A percentile compares a stretch with the other conserved stretches of the same genome.
Conservation (phyloP, 805 yeast species). For the Zygotorulaspora chibaensis region DNA sequence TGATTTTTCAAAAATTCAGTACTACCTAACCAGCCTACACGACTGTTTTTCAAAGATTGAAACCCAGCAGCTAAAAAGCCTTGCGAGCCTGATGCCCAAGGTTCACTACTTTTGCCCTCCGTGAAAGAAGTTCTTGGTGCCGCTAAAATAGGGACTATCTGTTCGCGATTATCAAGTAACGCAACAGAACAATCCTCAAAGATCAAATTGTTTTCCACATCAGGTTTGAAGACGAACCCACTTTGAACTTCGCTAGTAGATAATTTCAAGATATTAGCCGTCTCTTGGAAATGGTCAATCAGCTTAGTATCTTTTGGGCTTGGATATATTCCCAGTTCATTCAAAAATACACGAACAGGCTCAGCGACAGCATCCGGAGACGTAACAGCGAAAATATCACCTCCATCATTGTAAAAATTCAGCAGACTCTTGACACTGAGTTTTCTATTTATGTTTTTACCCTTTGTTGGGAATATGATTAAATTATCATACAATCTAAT, state of each 20-base stretch:
- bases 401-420: constrained; percentile 59
- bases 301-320: constrained; percentile 68
- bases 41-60: constrained; percentile 75
- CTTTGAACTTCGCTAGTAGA: constrained; percentile 15
- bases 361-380: constrained; percentile 52
- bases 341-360: constrained; percentile 59
- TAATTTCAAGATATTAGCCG: constrained; percentile 6
- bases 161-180: constrained; percentile 61
- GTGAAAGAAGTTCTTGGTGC: constrained; percentile 66
- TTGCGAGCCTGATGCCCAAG: constrained; percentile 81
- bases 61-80: constrained; percentile 70
- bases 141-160: constrained; percentile 62
- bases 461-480: constrained; percentile 54
- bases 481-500: constrained; percentile 50
- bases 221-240: constrained; percentile 6
- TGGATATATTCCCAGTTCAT: constrained; percentile 79
- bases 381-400: constrained; percentile 66
- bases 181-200: constrained; percentile 59
- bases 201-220: constrained; percentile 17
- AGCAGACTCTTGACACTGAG: constrained; percentile 49
- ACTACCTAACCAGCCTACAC: constrained; percentile 80
- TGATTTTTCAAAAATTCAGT: constrained; percentile 46
- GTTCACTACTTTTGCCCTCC: constrained; percentile 41
- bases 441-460: constrained; percentile 39
- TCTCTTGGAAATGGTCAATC: constrained; percentile 56